These are phyloP conservation scores for Austroboletus olivaceoglutinosus DNA, from an alignment of 1,284 basidiomycete species.

Conservation along the genomic window DNA sequence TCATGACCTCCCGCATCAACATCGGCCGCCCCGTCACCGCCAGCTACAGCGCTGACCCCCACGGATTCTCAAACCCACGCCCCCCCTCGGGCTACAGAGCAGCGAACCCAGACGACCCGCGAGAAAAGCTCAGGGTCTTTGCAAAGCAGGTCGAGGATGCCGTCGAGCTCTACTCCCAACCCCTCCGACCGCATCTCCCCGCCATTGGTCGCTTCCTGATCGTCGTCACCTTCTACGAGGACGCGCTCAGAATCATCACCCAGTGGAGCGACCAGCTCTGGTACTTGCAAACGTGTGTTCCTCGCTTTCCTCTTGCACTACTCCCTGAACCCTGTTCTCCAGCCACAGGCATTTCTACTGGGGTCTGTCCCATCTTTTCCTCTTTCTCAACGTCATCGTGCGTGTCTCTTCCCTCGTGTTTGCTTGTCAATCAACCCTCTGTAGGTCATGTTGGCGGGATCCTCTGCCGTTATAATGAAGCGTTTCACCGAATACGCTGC, in stretches of 20 bases:
- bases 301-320: slow-evolving; percentile 1
- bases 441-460: slow-evolving; percentile 88
- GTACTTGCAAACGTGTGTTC: slow-evolving; percentile 80
- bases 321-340: slow-evolving; percentile 6
- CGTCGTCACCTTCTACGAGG: slow-evolving; percentile 97
- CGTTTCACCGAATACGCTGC: slow-evolving; percentile 88
- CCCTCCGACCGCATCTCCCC: slow-evolving; percentile 92
- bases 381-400: slow-evolving; percentile 89
- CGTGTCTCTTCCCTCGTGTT: slow-evolving; percentile 37
- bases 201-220: slow-evolving; percentile 96
- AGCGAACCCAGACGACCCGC: slow-evolving; percentile 75
- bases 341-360: slow-evolving; percentile 94
- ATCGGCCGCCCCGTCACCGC: slow-evolving; percentile 70
- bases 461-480: slow-evolving; percentile 86
- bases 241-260: slow-evolving; percentile 89
- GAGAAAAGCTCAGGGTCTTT: slow-evolving; percentile 80
- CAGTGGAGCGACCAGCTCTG: slow-evolving; percentile 97
- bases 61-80: slow-evolving; percentile 68
- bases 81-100: slow-evolving; percentile 69
- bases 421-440: background rate
- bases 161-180: slow-evolving; percentile 91
- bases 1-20: slow-evolving; percentile 80
- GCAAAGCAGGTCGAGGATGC: slow-evolving; percentile 87
- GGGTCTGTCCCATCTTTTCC: slow-evolving; percentile 92
- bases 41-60: slow-evolving; percentile 62